Evolutionary conservation across 129 eudicot genomes (phyloP), one percentile per base, ranked within the genome.

Genomic region (Lonicera japonica): DNA sequence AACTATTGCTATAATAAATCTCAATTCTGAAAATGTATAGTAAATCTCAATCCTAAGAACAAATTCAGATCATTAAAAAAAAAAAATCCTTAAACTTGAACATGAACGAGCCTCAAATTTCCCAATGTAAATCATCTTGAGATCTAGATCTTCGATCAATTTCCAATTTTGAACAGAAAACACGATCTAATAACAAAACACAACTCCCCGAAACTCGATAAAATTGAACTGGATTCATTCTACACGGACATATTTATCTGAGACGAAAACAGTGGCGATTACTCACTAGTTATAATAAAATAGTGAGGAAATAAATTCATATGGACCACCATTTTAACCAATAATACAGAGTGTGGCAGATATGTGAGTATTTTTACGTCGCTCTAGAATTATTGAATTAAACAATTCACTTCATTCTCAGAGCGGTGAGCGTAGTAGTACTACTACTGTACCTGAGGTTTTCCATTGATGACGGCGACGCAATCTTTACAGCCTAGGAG

Each of bases 401-500:
- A n/a, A n/a, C n/a, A n/a, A n/a, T n/a, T n/a, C n/a, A n/a, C n/a
- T n/a, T n/a, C n/a, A n/a, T 38, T 38, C 10, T 43, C 1, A 10
- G 50, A 8, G 50, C 8, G 50, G 16, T 43, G 50, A 8, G 59
- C 65, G 16, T 60, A 23, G n/a, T n/a, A n/a, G n/a, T n/a, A n/a
- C n/a, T n/a, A 47, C 52, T 18, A 12, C 36, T 29, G 36, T 69
- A 91, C 98, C 98, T 91, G 98, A 45, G 96, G 98, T 55, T 91
- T 87, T 2, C 84, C 88, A 45, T 80, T 82, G 41, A 82, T 83
- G 41, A 91, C 82, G 39, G 84, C 11, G 58, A 91, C 98, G 68
- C 96, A 87, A 73, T 91, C 98, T 59, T 87, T 78, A 73, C 98
- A 91, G 10, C 90, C 98, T 55, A 84, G 98, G 52, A 91, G 83